Evolutionary conservation across 2,329 filamentous ascomycete species (phyloP), one percentile per base, ranked within the genome.

Genomic region (Fusarium stilboides): DNA sequence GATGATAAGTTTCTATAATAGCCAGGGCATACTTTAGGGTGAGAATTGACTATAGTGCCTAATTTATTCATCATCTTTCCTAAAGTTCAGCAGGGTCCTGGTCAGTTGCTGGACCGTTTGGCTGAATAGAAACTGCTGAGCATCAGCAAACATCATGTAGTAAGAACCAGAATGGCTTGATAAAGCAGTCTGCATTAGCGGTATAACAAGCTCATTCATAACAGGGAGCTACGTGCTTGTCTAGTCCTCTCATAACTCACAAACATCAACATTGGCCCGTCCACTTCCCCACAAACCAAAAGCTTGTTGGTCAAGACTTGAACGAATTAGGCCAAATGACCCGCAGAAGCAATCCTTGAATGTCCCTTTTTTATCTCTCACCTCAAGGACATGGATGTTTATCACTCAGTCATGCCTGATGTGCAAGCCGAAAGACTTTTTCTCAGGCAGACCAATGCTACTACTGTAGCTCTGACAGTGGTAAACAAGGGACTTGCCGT

Each of bases 231-330:
- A 24, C 22, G 22, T 49, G 33, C 15, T 63, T 26, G 10, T 31
- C 12, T 31, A 31, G 28, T 44, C 46, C 36, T 52, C 46, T 26
- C 57, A 63, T 40, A 44, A 62, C 42, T 50, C 45, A 34, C 53
- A 65, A 45, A 54, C 49, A 62, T 69, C 56, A 57, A 56, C 57
- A 69, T 44, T 69, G 47, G 60, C 65, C 57, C 52, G 47, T 65
- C 51, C 67, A 44, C 66, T 69, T 69, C 65, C 66, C 66, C 65
- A 67, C 66, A 69, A 62, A 62, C 66, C 50, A 50, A 69, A 69
- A 69, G 66, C 66, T 69, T 69, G 66, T 69, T 62, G 66, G 51
- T 53, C 37, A 61, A 47, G 51, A 51, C 61, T 62, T 62, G 65
- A 50, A 66, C 61, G 26, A 36, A 69, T 69, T 62, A 28, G 65